Evolutionary conservation across 345 rosid species (phyloP).

Genomic region (Euphorbia pulcherrima): DNA sequence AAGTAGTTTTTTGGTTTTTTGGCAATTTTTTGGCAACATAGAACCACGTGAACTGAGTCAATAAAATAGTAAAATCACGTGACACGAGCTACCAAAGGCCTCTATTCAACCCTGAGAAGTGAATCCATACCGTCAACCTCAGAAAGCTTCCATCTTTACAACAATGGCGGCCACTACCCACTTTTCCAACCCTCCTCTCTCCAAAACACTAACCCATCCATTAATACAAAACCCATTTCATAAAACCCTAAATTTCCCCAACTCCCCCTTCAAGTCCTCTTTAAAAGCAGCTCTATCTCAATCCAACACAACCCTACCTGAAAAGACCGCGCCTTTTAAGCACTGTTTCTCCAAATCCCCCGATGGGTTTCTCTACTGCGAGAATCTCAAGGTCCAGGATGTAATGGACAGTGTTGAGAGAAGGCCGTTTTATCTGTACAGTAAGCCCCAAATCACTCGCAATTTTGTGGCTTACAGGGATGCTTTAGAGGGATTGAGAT

Average conservation of each 20-base stretch:
- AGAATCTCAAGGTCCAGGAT: slow-evolving; percentile 70
- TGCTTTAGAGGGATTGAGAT: slow-evolving; percentile 62
- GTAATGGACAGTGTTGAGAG: slow-evolving; percentile 74
- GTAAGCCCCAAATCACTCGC: slow-evolving; percentile 83
- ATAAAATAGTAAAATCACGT: background rate
- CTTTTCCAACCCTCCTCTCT: slow-evolving; percentile 31
- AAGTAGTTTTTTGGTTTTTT: no score
- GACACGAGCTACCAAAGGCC: background rate
- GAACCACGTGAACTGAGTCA: no score
- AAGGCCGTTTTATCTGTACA: slow-evolving; percentile 83
- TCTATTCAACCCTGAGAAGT: background rate
- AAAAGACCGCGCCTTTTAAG: slow-evolving; percentile 32
- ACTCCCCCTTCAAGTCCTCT: slow-evolving; percentile 33
- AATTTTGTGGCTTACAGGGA: slow-evolving; percentile 74
- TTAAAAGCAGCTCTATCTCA: slow-evolving; percentile 56
- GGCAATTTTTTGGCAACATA: no score
- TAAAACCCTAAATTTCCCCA: no score
- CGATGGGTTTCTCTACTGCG: slow-evolving; percentile 89
- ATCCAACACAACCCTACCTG: slow-evolving; percentile 28
- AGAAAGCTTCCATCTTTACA: background rate
- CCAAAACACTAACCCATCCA: slow-evolving; percentile 36
- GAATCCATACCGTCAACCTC: background rate
- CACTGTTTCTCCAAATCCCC: slow-evolving; percentile 75
- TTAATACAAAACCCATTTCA: no score
- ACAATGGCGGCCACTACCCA: slow-evolving; percentile 40